Evolutionary conservation across 2,329 filamentous ascomycete genomes (phyloP).

Genomic region (Ustulina deusta): DNA sequence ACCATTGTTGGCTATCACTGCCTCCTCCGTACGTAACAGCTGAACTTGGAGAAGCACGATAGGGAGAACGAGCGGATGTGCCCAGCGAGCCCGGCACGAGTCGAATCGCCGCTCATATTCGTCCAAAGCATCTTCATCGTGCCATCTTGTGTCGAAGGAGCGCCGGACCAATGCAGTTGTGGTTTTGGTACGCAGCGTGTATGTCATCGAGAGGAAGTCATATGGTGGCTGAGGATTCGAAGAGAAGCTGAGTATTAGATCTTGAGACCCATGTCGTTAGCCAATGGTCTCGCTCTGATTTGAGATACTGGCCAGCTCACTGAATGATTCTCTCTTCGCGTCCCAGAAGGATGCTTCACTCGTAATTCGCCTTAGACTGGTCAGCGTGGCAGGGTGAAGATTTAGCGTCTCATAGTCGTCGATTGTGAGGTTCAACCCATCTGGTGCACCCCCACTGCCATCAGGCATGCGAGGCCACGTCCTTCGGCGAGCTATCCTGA

Average conservation of each 20-base stretch:
- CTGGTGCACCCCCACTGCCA: conserved; percentile 32
- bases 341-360: conserved; percentile 51
- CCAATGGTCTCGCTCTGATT: not conserved
- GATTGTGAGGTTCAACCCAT: conserved; percentile 46
- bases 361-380: conserved; percentile 46
- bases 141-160: conserved; percentile 57
- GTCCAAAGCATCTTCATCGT: conserved; percentile 58
- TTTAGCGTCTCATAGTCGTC: conserved; percentile 48
- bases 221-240: conserved; percentile 59
- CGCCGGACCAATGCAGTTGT: conserved; percentile 59
- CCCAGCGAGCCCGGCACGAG: conserved; percentile 59
- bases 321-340: conserved; percentile 45
- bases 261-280: conserved; percentile 41
- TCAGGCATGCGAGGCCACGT: conserved; percentile 34
- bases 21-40: conserved; percentile 59
- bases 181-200: conserved; percentile 55
- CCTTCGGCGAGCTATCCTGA: conserved; percentile 47
- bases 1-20: conserved; percentile 58
- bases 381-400: conserved; percentile 47
- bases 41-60: conserved; percentile 62
- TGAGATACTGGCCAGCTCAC: conserved; percentile 38
- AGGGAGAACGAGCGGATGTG: conserved; percentile 59
- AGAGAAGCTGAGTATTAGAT: conserved; percentile 60
- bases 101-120: conserved; percentile 61
- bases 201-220: conserved; percentile 62